Evolutionary conservation across 2,329 filamentous ascomycete genomes (phyloP), one percentile per base, ranked within the genome.

Genomic region (Xylaria sp.): DNA sequence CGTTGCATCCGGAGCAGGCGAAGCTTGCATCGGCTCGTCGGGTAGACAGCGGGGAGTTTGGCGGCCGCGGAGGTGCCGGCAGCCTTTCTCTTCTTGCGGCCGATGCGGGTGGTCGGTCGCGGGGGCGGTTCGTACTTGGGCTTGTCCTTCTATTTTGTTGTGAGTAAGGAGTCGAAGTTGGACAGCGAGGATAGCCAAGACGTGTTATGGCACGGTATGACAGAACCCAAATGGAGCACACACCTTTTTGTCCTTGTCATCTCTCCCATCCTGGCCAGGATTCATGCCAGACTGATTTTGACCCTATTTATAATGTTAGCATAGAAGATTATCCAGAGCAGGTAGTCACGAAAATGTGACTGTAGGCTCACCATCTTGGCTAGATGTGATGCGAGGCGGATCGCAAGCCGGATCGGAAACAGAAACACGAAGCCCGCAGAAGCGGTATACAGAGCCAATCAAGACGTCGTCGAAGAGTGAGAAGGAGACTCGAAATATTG

Each of bases 61-160:
- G 95, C 94, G 20, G 96, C 93, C 61, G 96, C 94, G 82, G 95
- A 98, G 72, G 94, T 94, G 62, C 96, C 96, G 69, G 92, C 94
- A 59, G 90, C 89, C 91, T 93, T 98, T 88, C 94, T 95, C 92
- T 99, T 99, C 92, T 97, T 98, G 79, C 95, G 93, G 70, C 96
- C 96, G 80, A 99, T 92, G 81, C 96, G 93, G 74, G 96, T 98
- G 71, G 96, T 99, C 72, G 96, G 96, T 79, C 95, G 92, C 82
- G 96, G 96, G 75, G 96, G 96, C 73, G 96, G 96, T 83, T 99
- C 96, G 87, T 99, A 99, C 92, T 97, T 98, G 80, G 96, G 96
- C 91, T 99, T 99, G 72, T 99, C 95, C 89, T 99, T 98, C 95
- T 97, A 78, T 76, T 72, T 69, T 59, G 10, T 15, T 36, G 61